Evolutionary conservation across 495 filamentous ascomycete genomes (phyloP).

Genomic region (Halenospora varia): DNA sequence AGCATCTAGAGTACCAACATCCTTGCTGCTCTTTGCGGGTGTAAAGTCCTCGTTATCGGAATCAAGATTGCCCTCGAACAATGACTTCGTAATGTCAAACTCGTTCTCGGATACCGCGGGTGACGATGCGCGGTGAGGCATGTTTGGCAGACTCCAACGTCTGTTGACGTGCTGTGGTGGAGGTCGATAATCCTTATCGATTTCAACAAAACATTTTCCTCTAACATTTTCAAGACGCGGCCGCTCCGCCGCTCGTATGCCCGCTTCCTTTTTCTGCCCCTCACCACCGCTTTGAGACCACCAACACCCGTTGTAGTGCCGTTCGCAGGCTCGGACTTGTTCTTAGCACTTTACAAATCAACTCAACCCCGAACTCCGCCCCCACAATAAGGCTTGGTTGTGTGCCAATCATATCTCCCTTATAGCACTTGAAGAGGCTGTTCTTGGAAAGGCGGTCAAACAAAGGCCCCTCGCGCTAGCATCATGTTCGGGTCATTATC

Average conservation of each 20-base stretch:
- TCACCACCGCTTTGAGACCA: neutral
- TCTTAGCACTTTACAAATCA: neutral
- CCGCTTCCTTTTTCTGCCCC: neutral
- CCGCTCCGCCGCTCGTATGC: neutral
- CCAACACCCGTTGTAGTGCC: too few relatives aligned
- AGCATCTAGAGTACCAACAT: conserved; percentile 35
- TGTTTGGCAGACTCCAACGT: conserved; percentile 9
- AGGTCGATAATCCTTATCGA: neutral
- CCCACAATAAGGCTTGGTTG: too few relatives aligned
- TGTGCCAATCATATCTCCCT: neutral
- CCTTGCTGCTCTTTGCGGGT: conserved; percentile 35
- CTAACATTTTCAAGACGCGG: neutral
- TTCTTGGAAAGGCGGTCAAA: too few relatives aligned
- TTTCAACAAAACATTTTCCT: neutral
- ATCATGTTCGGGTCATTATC: too few relatives aligned
- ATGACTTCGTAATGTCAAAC: conserved; percentile 77
- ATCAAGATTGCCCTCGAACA: conserved; percentile 58
- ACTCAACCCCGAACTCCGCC: too few relatives aligned
- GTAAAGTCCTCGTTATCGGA: conserved; percentile 32
- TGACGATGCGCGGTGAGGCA: conserved; percentile 58
- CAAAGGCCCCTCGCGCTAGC: too few relatives aligned
- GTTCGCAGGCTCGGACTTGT: neutral
- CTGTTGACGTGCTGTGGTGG: neutral
- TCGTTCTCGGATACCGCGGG: conserved; percentile 85
- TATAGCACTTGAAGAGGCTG: too few relatives aligned